Percentiles rank a stretch among this genome's conserved stretches.
phyloP scores from a whole-genome alignment of 1,139 yeast genomes.

The Debaryomyces fabryi region DNA sequence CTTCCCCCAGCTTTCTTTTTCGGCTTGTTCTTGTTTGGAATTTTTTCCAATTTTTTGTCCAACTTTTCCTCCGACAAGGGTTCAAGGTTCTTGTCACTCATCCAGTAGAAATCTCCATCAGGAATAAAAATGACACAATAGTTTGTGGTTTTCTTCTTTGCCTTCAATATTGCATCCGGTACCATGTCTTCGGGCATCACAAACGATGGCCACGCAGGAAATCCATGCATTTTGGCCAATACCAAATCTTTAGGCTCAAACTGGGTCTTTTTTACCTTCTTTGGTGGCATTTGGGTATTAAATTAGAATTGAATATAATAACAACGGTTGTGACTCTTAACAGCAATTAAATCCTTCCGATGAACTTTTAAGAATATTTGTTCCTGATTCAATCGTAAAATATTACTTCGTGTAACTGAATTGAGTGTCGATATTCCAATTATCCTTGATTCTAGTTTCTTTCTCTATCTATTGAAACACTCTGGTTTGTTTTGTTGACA shows the following conservation, averaged over 20 bases:
- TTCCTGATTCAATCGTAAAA: background rate
- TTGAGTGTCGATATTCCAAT: background rate
- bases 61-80: conserved; percentile 33
- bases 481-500: background rate
- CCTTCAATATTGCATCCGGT: conserved; percentile 41
- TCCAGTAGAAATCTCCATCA: conserved; percentile 53
- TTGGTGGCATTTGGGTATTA: conserved; percentile 29
- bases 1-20: conserved; percentile 29
- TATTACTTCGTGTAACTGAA: background rate
- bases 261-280: conserved; percentile 19
- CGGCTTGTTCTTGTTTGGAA: conserved; percentile 25
- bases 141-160: conserved; percentile 42
- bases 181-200: conserved; percentile 46
- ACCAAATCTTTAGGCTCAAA: conserved; percentile 42
- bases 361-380: background rate
- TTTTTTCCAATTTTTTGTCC: conserved; percentile 29
- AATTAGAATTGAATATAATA: background rate
- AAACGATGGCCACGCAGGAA: conserved; percentile 54
- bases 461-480: background rate
- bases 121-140: conserved; percentile 52
- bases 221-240: conserved; percentile 51
- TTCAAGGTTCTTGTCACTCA: conserved; percentile 43
- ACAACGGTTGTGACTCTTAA: background rate
- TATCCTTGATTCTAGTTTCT: background rate
- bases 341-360: conserved; percentile 2